Percentiles rank a stretch among this genome's conserved stretches.
Evolutionary conservation across 2,329 filamentous ascomycete genomes (phyloP).

Genomic region (Arthrobotrys sinensis): DNA sequence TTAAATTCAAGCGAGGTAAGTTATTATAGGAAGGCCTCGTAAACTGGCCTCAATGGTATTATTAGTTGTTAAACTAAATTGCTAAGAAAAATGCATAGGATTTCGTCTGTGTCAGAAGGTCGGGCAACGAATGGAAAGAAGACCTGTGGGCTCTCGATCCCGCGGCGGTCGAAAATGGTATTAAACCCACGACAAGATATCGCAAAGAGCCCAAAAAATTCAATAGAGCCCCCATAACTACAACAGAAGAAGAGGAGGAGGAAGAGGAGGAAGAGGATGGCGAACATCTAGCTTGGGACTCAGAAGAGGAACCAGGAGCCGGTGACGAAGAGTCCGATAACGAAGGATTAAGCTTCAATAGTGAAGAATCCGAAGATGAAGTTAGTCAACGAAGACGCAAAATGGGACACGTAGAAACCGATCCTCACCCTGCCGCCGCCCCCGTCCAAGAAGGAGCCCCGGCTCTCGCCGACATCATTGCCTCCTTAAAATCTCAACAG

Average conservation of each 20-base stretch:
- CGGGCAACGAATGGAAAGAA: slow-evolving; percentile 77
- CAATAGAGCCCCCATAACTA: not conserved
- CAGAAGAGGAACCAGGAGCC: not conserved
- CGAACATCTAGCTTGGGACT: not conserved
- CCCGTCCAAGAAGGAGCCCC: not conserved
- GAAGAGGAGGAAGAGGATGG: not conserved
- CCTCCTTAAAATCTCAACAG: no score
- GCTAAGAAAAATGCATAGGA: no score
- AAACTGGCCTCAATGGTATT: no score
- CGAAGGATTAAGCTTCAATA: slow-evolving; percentile 1
- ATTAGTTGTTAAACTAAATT: no score
- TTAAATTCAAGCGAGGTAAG: no score
- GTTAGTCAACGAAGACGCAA: not conserved
- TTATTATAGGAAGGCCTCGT: no score
- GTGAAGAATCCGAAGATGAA: not conserved
- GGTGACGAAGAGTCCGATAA: not conserved
- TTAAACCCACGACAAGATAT: slow-evolving; percentile 88
- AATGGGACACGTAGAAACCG: no score
- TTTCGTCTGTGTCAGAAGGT: no score
- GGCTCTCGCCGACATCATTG: not conserved
- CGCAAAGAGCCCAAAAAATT: slow-evolving; percentile 69
- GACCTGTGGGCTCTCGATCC: slow-evolving; percentile 86
- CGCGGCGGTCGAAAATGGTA: slow-evolving; percentile 78
- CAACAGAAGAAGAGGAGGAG: not conserved
- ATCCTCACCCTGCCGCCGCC: no score